phyloP scores from a whole-genome alignment of 306 rosid species.

The Elaeagnus macrophylla region DNA sequence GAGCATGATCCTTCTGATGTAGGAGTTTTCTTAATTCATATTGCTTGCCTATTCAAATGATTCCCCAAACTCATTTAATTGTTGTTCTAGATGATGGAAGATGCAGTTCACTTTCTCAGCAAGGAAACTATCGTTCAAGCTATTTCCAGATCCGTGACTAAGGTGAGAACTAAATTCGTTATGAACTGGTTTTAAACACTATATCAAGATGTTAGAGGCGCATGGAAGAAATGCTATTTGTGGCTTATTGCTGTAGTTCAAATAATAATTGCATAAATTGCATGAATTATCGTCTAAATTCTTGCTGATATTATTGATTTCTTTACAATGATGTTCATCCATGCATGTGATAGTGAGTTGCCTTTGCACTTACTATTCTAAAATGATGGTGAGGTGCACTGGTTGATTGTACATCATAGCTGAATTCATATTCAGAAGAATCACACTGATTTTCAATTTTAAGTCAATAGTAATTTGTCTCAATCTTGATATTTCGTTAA shows the following conservation, averaged over 20 bases:
- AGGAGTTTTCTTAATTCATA: neutral
- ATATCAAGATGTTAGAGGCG: no score
- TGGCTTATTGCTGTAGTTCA: neutral
- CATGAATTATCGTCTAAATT: neutral
- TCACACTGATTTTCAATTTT: no score
- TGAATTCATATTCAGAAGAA: neutral
- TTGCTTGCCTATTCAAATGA: neutral
- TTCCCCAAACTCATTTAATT: neutral
- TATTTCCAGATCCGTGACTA: constrained; percentile 94
- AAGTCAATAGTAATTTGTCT: no score
- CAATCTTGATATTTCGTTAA: no score
- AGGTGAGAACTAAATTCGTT: constrained; percentile 41
- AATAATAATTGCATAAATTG: neutral
- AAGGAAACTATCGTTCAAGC: constrained; percentile 94
- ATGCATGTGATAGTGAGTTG: neutral
- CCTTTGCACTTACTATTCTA: neutral
- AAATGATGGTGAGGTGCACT: neutral
- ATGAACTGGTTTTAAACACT: neutral
- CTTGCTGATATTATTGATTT: neutral
- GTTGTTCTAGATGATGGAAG: constrained; percentile 79
- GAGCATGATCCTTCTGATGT: neutral
- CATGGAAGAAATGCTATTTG: neutral
- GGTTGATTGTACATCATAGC: neutral
- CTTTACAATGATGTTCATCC: neutral
- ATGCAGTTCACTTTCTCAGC: constrained; percentile 90